Conservation (phyloP, 208 protist genomes). For the Willaertia magna region DNA sequence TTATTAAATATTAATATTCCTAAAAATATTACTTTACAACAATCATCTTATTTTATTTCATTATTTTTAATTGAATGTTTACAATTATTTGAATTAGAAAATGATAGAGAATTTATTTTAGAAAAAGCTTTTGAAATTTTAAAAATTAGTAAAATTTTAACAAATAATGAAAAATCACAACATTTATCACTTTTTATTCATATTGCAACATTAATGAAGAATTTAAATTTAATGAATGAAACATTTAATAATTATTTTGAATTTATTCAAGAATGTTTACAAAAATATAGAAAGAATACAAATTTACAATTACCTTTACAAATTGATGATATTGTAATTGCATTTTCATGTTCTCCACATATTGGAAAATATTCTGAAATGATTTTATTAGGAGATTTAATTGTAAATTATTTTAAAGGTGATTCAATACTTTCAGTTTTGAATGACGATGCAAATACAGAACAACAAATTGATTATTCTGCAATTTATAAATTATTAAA, state of each 20-base stretch:
- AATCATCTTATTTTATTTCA: neutral
- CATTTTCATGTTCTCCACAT: neutral
- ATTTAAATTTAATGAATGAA: neutral
- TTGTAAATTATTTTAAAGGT: neutral
- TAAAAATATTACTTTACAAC: neutral
- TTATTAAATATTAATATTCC: neutral
- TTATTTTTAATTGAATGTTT: neutral
- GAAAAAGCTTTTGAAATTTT: neutral
- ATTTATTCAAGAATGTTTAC: neutral
- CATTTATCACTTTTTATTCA: neutral
- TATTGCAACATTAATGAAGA: neutral
- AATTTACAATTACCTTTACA: neutral
- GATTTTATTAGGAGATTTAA: neutral
- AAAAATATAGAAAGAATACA: neutral
- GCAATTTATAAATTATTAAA: neutral
- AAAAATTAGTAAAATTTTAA: neutral
- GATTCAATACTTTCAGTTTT: neutral
- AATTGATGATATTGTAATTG: neutral
- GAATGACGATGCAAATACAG: neutral
- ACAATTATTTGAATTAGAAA: neutral
- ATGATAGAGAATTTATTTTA: neutral
- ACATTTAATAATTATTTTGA: neutral
- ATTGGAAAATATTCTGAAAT: neutral
- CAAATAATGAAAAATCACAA: neutral
- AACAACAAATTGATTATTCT: neutral